These are phyloP conservation scores for Plasmodium inui DNA, from an alignment of 169 alveolate species.

Conservation along the genomic window DNA sequence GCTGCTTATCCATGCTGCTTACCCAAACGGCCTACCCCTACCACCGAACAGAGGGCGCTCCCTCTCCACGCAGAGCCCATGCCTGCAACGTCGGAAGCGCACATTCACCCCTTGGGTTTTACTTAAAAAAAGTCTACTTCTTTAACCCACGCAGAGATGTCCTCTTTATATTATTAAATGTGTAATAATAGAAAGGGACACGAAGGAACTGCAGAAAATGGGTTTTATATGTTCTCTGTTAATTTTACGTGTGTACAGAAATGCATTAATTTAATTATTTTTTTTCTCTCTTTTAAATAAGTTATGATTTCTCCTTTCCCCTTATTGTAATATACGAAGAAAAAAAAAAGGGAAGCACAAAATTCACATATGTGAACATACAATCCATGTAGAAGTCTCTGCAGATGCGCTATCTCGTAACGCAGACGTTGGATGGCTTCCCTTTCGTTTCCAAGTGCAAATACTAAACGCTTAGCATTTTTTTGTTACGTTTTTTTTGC, in stretches of 20 bases:
- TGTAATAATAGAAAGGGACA: constrained; percentile 34
- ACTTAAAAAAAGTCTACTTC: not conserved
- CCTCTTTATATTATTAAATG: constrained; percentile 45
- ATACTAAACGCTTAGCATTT: not conserved
- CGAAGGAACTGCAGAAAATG: not conserved
- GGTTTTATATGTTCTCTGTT: not conserved
- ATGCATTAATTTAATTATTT: not conserved
- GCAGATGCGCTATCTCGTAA: not conserved
- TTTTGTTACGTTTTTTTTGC: not conserved
- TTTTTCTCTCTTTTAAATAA: not conserved
- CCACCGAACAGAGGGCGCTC: not conserved
- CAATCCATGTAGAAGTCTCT: not conserved
- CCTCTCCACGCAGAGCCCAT: not conserved
- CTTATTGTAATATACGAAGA: not conserved
- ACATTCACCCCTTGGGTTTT: not conserved
- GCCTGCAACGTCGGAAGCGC: constrained; percentile 16
- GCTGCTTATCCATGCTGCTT: too few relatives aligned
- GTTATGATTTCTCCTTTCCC: not conserved
- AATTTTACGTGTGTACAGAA: not conserved
- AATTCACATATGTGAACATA: not conserved
- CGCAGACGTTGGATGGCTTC: not conserved
- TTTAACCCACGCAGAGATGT: not conserved
- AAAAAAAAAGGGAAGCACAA: not conserved
- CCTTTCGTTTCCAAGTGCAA: not conserved
- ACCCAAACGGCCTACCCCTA: not conserved